These are phyloP conservation scores for Psophocarpus tetragonolobus DNA, from an alignment of 306 rosid species.

Conservation along the genomic window DNA sequence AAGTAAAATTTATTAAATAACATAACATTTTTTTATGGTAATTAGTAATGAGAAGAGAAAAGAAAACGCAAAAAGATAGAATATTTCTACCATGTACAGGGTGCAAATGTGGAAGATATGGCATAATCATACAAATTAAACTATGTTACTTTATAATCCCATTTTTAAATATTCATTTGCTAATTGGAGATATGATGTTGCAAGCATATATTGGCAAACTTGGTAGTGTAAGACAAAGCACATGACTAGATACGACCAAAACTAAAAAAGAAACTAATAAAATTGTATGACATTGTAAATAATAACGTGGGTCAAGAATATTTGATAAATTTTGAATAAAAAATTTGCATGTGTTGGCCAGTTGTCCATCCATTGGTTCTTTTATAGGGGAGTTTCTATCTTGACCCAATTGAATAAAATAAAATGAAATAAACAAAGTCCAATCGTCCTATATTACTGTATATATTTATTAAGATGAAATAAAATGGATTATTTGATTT, in stretches of 20 bases:
- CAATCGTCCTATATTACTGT: constrained; percentile 35
- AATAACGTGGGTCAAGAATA: constrained; percentile 23
- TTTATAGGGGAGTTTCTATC: constrained; percentile 33
- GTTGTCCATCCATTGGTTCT: constrained; percentile 40
- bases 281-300: neutral
- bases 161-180: neutral
- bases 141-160: neutral
- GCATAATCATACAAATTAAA: neutral
- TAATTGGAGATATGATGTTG: neutral
- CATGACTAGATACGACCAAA: constrained; percentile 27
- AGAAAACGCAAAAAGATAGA: too few species aligned
- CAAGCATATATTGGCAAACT: neutral
- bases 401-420: constrained; percentile 29
- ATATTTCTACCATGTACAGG: constrained; percentile 22
- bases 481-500: constrained; percentile 41
- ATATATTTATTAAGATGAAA: constrained; percentile 24
- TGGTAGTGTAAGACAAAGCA: constrained; percentile 3
- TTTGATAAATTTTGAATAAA: constrained; percentile 24
- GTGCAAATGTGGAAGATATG: neutral
- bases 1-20: too few species aligned
- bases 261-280: neutral
- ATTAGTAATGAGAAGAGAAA: too few species aligned
- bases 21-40: too few species aligned
- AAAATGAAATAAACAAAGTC: constrained; percentile 31
- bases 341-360: constrained; percentile 55